These are phyloP conservation scores for Tricholoma hemisulphureum DNA, from an alignment of 768 basidiomycete species.

Conservation along the genomic window DNA sequence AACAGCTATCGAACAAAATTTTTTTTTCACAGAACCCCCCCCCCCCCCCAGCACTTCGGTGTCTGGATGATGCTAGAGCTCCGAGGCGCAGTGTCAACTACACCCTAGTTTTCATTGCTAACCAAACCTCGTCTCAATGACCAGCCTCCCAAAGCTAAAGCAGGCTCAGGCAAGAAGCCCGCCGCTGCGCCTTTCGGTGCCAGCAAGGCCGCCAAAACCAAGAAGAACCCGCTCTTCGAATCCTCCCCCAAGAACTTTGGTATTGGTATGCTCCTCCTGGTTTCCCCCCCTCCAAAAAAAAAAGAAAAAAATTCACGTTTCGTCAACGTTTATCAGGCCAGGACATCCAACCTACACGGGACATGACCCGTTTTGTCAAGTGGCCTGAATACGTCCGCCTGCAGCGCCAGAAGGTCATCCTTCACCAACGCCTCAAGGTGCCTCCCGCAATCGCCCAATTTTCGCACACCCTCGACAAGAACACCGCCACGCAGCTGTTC, in stretches of 20 bases:
- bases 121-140: constrained; percentile 79
- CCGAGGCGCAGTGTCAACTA: too few species aligned
- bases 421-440: constrained; percentile 96
- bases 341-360: constrained; percentile 85
- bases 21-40: constrained; percentile 22
- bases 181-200: constrained; percentile 82
- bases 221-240: constrained; percentile 98
- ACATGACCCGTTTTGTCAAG: constrained; percentile 97
- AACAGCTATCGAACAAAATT: constrained; percentile 1
- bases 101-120: constrained; percentile 39
- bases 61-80: constrained; percentile 63
- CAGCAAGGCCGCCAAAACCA: constrained; percentile 67
- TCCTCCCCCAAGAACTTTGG: constrained; percentile 88
- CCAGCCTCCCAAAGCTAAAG: constrained; percentile 80
- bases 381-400: constrained; percentile 99
- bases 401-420: constrained; percentile 97
- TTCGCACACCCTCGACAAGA: constrained; percentile 96
- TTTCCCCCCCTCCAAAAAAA: not conserved
- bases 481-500: constrained; percentile 97
- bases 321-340: constrained; percentile 57
- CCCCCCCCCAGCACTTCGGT: too few species aligned
- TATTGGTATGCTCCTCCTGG: constrained; percentile 79
- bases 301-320: not conserved
- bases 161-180: constrained; percentile 78
- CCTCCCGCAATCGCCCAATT: constrained; percentile 98